Base-by-base conservation (phyloP, 768 basidiomycete species). In the Strobilomyces echinocephalus region DNA sequence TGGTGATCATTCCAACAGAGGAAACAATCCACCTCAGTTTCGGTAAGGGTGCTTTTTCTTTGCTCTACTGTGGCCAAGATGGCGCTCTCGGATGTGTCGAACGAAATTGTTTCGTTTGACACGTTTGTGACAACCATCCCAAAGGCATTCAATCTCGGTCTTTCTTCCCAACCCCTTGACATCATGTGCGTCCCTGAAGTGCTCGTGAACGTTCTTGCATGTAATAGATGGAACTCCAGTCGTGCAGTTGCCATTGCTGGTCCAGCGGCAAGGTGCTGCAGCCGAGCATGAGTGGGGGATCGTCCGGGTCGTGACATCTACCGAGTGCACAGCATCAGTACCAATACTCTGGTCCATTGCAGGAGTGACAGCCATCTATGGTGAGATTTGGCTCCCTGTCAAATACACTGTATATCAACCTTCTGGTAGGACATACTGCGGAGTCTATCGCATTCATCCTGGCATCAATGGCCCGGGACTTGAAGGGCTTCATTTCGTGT, bases 21-120 rank as follows among this genome's bases (percentile, higher is more conserved):
- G 1, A 30, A 30, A 30, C 30, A 30, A 30, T 30, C 6, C 9
- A 30, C 30, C 30, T 24, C 4, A 4, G 24, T 24, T 24, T 30
- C 30, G 12, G 12, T 8, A 35, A 35, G 34, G 11, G 34, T 10
- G 34, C 15, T 35, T 10, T 5, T 12, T 35, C 34, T 12, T 35
- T 1, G 1, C 11, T 46, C 54, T 41, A 11, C 1, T 9, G 15
- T 46, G 56, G 2, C 36, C 26, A 18, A 54, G 12, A 18, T 57
- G 56, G 20, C 3, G 15, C 38, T 57, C 53, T 11, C 56, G 48
- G 18, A 57, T 24, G 16, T 57, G 53, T 15, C 56, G 42, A 10
- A 35, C 36, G 14, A 57, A 45, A 18, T 31, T 30, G 18, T 21
- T 35, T 8, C 56, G 43, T n/a, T 18, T 49, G 0, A 55, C 20